These are phyloP conservation scores for Ormosia emarginata DNA, from an alignment of 306 rosid species.

Conservation along the genomic window DNA sequence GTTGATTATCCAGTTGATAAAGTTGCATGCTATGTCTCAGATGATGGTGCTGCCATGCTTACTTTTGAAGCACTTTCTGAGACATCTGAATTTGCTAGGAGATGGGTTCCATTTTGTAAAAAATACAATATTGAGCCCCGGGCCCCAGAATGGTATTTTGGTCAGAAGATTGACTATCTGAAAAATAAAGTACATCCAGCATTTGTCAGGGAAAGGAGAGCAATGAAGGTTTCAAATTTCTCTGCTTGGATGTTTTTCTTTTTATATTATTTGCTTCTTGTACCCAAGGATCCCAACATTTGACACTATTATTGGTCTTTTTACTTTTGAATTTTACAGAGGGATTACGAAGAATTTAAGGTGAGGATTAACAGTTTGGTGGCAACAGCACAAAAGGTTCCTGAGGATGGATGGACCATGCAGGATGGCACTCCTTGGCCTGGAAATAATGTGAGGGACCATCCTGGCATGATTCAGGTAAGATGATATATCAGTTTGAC, in stretches of 20 bases:
- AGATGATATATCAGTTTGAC: constrained; percentile 16
- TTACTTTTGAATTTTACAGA: constrained; percentile 38
- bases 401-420: constrained; percentile 99
- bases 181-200: constrained; percentile 89
- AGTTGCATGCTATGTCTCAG: constrained; percentile 96
- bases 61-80: constrained; percentile 97
- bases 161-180: constrained; percentile 82
- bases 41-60: constrained; percentile 99
- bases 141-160: constrained; percentile 95
- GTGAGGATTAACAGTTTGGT: constrained; percentile 84
- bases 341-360: constrained; percentile 95
- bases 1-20: constrained; percentile 95
- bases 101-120: constrained; percentile 89
- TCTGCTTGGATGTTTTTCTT: background rate
- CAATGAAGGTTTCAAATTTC: constrained; percentile 71
- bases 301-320: background rate
- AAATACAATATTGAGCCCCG: constrained; percentile 84
- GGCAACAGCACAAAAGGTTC: constrained; percentile 87
- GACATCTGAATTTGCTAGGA: constrained; percentile 90
- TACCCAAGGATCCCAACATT: background rate
- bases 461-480: constrained; percentile 99
- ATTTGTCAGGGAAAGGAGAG: constrained; percentile 93
- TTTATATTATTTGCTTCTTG: background rate
- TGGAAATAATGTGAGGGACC: constrained; percentile 92
- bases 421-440: constrained; percentile 99